Evolutionary conservation across 352 stramenopile genomes (phyloP).

Genomic region (Pythium guiyangense): DNA sequence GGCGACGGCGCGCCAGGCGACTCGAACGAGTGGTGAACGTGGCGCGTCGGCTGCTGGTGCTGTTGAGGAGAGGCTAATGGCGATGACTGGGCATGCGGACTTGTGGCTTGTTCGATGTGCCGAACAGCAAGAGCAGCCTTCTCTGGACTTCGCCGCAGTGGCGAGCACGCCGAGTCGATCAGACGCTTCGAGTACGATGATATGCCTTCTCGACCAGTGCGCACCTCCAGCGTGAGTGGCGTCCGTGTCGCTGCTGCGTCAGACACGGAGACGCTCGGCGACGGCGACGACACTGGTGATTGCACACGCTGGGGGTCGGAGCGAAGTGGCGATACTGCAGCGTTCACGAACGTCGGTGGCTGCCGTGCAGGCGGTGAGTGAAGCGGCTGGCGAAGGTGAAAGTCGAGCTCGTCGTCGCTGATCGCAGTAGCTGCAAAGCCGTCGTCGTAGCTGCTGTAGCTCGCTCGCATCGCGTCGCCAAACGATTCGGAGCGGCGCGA

Average conservation of each 20-base stretch:
- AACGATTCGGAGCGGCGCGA: neutral
- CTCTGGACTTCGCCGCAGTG: constrained; percentile 8
- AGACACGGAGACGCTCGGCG: neutral
- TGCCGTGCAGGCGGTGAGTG: neutral
- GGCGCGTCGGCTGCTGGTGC: neutral
- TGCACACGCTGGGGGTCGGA: neutral
- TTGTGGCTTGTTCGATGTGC: neutral
- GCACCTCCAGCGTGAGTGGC: neutral
- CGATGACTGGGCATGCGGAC: neutral
- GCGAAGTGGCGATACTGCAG: neutral
- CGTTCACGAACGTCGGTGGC: neutral
- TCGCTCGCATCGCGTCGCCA: neutral
- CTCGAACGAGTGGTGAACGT: neutral
- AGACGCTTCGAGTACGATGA: constrained; percentile 5
- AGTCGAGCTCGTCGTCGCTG: neutral
- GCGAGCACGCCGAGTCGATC: constrained; percentile 26
- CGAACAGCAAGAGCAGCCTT: no score
- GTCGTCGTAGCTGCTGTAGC: neutral
- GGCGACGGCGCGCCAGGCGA: neutral
- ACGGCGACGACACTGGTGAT: no score
- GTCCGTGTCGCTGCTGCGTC: neutral
- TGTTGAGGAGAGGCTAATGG: no score
- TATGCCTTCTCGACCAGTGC: neutral
- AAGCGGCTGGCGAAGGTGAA: constrained; percentile 4
- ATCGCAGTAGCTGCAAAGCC: neutral